Evolutionary conservation across 768 basidiomycete species (phyloP).

Genomic region (Cubamyces sp.): DNA sequence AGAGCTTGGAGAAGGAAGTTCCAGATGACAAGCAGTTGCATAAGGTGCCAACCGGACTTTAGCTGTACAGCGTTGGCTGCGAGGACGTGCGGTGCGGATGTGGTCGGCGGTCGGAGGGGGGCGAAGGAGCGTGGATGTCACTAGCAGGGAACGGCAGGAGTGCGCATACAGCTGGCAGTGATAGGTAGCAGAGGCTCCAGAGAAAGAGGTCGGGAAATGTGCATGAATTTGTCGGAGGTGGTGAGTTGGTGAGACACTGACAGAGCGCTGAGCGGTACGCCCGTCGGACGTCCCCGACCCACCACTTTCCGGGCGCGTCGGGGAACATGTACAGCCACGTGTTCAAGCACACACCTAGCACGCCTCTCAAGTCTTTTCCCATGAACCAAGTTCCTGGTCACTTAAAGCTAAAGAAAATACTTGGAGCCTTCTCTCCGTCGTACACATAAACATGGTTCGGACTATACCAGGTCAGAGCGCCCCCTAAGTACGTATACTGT

Average conservation of each 20-base stretch:
- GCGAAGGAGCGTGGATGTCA: constrained; percentile 19
- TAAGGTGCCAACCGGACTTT: background rate
- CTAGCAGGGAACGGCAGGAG: background rate
- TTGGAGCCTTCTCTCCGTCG: too few species aligned
- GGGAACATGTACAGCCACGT: constrained; percentile 7
- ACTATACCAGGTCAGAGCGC: too few species aligned
- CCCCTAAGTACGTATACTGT: too few species aligned
- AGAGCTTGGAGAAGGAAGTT: constrained; percentile 27
- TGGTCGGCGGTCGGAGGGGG: background rate
- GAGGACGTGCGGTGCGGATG: background rate
- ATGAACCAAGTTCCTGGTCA: background rate
- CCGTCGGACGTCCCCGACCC: background rate
- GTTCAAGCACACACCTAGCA: background rate
- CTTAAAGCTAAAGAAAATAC: background rate
- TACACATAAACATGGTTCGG: too few species aligned
- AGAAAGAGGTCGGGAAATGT: background rate
- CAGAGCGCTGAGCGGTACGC: constrained; percentile 7
- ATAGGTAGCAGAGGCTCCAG: constrained; percentile 2
- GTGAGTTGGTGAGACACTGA: constrained; percentile 1
- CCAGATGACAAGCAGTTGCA: background rate
- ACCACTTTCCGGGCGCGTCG: constrained; percentile 16
- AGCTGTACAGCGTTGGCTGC: background rate
- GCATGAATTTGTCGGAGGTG: constrained; percentile 12
- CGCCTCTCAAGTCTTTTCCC: background rate
- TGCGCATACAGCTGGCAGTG: constrained; percentile 13